Base-by-base conservation (phyloP, 768 basidiomycete genomes). In the Leccinum boreale region DNA sequence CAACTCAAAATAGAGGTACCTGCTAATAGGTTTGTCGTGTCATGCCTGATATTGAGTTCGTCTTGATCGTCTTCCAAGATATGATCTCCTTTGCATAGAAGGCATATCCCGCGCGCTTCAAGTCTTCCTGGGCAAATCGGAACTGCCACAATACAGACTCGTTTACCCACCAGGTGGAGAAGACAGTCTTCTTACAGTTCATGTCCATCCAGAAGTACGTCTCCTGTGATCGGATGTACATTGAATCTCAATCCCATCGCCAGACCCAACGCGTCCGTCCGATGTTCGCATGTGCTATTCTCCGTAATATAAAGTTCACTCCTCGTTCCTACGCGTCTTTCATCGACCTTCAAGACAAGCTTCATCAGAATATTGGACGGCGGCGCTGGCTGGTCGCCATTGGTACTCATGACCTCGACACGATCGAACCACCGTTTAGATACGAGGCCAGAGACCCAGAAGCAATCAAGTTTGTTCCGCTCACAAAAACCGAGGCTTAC, bases 1-100 rank as follows among this genome's bases (percentile, higher is more conserved):
- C 93, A 97, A 91, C 79, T 99, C 66, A 99, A 98, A 81, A 97
- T 99, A 66, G 97, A 99, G 74, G 83, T 98, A 46, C 95, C 97
- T 47, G 97, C 97, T n/a, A 99, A 99, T 73, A 87, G 94, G 94
- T 85, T 56, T 28, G 71, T 63, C 28, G 12, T 28, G 10, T 53
- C 42, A 19, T 48, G 45, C 28, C 14, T n/a, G 23, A 11, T 35
- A 42, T 17, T 54, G 26, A 48, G 53, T 54, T 33, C 29, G 51
- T 10, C 44, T 35, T 59, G 52, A 53, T 61, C 54, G 33, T 23
- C 21, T 23, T 23, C 51, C 10, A 69, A 94, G 96, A 86, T 98
- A 98, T 68, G 97, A 99, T 76, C 81, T 99, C 19, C 83, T 99
- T 53, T 99, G 97, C 70, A 87, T 97, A 68, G 97, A 99, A 76